These are phyloP conservation scores for Mortierella sp. DNA, from an alignment of 371 early-diverging fungal genomes.

Conservation along the genomic window DNA sequence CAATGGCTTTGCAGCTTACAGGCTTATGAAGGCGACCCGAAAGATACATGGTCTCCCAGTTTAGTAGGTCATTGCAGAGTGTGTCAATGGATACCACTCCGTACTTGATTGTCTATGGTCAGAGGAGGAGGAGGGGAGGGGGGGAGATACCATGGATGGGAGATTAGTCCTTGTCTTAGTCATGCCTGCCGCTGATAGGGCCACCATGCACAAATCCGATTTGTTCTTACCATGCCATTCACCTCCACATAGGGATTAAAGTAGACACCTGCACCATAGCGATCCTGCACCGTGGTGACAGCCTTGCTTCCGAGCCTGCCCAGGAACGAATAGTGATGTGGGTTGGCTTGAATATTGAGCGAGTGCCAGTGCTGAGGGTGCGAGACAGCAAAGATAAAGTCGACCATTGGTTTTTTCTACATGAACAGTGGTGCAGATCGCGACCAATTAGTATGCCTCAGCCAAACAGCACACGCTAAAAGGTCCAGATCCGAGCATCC, in stretches of 20 bases:
- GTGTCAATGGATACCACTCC: conserved; percentile 94
- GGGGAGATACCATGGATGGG: too few species aligned
- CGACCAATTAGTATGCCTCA: background rate
- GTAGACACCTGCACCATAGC: conserved; percentile 92
- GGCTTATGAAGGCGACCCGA: conserved; percentile 99
- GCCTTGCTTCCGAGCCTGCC: conserved; percentile 75
- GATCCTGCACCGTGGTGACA: conserved; percentile 82
- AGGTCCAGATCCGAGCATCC: background rate
- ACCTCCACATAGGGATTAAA: conserved; percentile 94
- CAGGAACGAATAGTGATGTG: conserved; percentile 89
- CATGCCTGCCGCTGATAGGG: too few species aligned
- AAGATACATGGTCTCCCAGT: conserved; percentile 95
- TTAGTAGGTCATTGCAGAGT: conserved; percentile 85
- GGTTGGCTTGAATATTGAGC: conserved; percentile 90
- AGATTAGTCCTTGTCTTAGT: too few species aligned
- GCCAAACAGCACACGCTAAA: background rate
- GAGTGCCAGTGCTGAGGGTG: conserved; percentile 98
- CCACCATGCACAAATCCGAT: background rate
- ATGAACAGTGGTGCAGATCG: background rate
- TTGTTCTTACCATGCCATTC: conserved; percentile 77
- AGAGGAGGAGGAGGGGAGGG: too few species aligned
- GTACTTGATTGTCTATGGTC: conserved; percentile 84
- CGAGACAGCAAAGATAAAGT: conserved; percentile 96
- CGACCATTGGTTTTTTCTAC: conserved; percentile 84
- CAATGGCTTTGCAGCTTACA: conserved; percentile 55